Conservation (phyloP, 1,139 yeast species). For the Hyphopichia buzzinii region DNA sequence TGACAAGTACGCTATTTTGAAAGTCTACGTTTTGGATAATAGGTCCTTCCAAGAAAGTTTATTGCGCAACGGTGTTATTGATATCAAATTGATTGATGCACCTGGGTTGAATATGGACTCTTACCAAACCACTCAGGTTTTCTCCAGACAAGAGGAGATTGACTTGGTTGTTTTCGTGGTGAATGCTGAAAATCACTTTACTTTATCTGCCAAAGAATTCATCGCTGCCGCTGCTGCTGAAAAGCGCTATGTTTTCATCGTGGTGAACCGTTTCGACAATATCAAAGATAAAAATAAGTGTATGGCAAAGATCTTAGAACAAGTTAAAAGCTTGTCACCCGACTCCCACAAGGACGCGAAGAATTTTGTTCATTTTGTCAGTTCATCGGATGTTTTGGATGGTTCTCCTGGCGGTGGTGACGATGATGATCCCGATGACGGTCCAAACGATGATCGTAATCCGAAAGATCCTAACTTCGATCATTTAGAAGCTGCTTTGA, state of each 20-base stretch:
- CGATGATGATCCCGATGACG: conserved; percentile 36
- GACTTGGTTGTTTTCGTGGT: conserved; percentile 96
- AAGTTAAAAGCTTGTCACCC: conserved; percentile 85
- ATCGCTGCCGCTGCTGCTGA: conserved; percentile 89
- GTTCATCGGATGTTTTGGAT: conserved; percentile 50
- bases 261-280: conserved; percentile 87
- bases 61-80: conserved; percentile 86
- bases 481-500: conserved; percentile 75
- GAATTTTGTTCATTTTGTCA: conserved; percentile 93
- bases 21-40: conserved; percentile 77
- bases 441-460: conserved; percentile 19
- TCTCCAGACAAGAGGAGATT: conserved; percentile 95
- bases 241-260: conserved; percentile 88
- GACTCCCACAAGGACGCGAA: conserved; percentile 83
- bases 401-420: conserved; percentile 24
- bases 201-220: conserved; percentile 91
- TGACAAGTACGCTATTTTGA: conserved; percentile 69
- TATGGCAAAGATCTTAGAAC: conserved; percentile 71
- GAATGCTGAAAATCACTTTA: conserved; percentile 93
- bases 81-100: conserved; percentile 90
- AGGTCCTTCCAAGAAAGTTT: conserved; percentile 70
- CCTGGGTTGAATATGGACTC: conserved; percentile 96
- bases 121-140: conserved; percentile 91
- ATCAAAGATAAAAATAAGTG: conserved; percentile 81
- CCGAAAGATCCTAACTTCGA: conserved; percentile 66